phyloP scores from a whole-genome alignment of 2,329 filamentous ascomycete species.

The Penicillium hesseltinei region DNA sequence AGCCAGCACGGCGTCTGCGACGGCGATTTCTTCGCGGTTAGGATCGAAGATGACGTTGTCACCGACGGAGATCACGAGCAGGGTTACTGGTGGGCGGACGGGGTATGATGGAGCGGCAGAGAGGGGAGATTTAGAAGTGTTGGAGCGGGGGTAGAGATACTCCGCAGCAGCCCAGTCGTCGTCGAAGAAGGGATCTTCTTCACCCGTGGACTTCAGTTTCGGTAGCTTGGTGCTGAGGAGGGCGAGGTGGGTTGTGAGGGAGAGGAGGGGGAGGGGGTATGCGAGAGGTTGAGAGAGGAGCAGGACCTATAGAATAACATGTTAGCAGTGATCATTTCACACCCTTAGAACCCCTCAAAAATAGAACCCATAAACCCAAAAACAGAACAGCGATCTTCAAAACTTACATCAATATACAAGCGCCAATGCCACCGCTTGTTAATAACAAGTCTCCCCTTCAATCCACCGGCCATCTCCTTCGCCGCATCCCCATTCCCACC shows the following conservation, averaged over 20 bases:
- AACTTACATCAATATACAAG: conserved; percentile 79
- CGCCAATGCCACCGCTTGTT: conserved; percentile 95
- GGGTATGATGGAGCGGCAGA: conserved; percentile 25
- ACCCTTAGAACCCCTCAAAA: no score
- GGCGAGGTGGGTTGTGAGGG: conserved; percentile 88
- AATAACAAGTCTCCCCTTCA: conserved; percentile 73
- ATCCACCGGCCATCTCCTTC: conserved; percentile 62
- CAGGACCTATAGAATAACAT: conserved; percentile 62
- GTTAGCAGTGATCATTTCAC: background rate
- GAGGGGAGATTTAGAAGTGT: conserved; percentile 16
- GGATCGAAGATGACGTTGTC: conserved; percentile 94
- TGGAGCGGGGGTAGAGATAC: conserved; percentile 66
- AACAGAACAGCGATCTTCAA: background rate
- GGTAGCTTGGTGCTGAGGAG: conserved; percentile 85
- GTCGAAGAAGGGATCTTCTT: conserved; percentile 96
- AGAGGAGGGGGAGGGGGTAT: conserved; percentile 89
- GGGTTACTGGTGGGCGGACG: conserved; percentile 75
- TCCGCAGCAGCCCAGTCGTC: conserved; percentile 91
- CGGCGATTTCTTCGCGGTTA: conserved; percentile 83
- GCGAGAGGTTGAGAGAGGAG: conserved; percentile 90
- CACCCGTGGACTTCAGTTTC: conserved; percentile 77
- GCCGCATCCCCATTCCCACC: conserved; percentile 65
- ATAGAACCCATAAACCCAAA: background rate
- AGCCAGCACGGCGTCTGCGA: conserved; percentile 84
- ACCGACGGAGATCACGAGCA: conserved; percentile 83